Percentiles rank a stretch among this genome's conserved stretches.
Conservation (phyloP, 148 eudicot genomes). For the Silene uniflora region DNA sequence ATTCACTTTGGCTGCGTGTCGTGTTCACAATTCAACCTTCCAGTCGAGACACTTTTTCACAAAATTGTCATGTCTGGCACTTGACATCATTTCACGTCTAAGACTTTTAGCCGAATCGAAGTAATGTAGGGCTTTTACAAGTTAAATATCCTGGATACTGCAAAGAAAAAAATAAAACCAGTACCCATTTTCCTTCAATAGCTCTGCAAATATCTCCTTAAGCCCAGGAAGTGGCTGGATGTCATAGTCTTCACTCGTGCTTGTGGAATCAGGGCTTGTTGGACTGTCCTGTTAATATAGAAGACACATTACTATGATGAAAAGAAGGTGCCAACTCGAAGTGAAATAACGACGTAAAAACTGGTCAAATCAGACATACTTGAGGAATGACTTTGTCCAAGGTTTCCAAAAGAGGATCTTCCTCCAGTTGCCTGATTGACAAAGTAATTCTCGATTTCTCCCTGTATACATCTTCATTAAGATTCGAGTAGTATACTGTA, state of each 20-base stretch:
- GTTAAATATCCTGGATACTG: background rate
- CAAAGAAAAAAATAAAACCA: conserved; percentile 16
- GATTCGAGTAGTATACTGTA: background rate
- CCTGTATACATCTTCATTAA: conserved; percentile 44
- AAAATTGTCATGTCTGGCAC: no score
- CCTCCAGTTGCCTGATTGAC: conserved; percentile 92
- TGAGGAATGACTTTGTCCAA: conserved; percentile 91
- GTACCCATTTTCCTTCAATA: conserved; percentile 80
- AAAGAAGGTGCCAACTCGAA: background rate
- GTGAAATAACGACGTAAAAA: background rate
- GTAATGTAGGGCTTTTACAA: background rate
- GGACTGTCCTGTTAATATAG: conserved; percentile 55
- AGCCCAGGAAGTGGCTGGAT: conserved; percentile 95
- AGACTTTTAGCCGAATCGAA: background rate
- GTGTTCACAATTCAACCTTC: no score
- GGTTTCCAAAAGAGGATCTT: conserved; percentile 91
- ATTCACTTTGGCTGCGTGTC: no score
- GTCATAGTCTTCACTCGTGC: conserved; percentile 30
- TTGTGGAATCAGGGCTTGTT: conserved; percentile 34
- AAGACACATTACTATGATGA: background rate
- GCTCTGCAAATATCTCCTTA: conserved; percentile 62
- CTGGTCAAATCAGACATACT: conserved; percentile 34
- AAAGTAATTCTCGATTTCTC: conserved; percentile 63
- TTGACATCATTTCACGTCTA: no score
- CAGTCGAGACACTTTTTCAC: no score